These are phyloP conservation scores for Chlamydomonas schloesseri DNA, from an alignment of 139 green algal species.

Conservation along the genomic window DNA sequence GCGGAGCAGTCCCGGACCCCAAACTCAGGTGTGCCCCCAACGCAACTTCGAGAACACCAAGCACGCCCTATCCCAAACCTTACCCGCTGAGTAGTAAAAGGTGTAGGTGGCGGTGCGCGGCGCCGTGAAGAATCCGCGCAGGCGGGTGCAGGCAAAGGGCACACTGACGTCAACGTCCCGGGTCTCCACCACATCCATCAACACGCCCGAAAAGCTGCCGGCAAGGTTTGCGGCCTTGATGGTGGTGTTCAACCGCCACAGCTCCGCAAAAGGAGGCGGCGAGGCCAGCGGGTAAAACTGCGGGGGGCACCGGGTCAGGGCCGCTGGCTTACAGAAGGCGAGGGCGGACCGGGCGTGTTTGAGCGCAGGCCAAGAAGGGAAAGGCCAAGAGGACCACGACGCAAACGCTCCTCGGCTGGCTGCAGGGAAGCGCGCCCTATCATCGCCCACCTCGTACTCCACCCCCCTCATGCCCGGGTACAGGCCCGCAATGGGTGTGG, in stretches of 20 bases:
- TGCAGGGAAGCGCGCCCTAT: no score
- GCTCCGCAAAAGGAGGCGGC: not conserved
- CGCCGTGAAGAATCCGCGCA: conserved; percentile 43
- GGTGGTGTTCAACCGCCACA: conserved; percentile 24
- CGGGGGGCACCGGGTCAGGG: no score
- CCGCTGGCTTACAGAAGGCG: no score
- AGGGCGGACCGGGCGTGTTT: no score
- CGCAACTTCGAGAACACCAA: no score
- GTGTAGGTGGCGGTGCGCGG: conserved; percentile 30
- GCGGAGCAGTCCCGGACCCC: no score
- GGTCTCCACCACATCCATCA: not conserved
- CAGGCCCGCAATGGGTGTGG: not conserved
- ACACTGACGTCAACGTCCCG: no score
- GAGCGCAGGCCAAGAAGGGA: no score
- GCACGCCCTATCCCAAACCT: not conserved
- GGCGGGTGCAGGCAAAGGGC: not conserved
- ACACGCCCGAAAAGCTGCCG: not conserved
- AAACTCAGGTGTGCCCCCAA: no score
- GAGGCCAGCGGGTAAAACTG: not conserved
- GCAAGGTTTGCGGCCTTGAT: not conserved
- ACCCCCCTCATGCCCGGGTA: conserved; percentile 42
- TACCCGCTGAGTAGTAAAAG: conserved; percentile 29
- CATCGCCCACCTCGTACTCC: not conserved
- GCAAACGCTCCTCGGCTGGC: no score
- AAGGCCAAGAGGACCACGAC: no score